phyloP scores from a whole-genome alignment of 352 stramenopile species.

The Globisporangium alternatum region DNA sequence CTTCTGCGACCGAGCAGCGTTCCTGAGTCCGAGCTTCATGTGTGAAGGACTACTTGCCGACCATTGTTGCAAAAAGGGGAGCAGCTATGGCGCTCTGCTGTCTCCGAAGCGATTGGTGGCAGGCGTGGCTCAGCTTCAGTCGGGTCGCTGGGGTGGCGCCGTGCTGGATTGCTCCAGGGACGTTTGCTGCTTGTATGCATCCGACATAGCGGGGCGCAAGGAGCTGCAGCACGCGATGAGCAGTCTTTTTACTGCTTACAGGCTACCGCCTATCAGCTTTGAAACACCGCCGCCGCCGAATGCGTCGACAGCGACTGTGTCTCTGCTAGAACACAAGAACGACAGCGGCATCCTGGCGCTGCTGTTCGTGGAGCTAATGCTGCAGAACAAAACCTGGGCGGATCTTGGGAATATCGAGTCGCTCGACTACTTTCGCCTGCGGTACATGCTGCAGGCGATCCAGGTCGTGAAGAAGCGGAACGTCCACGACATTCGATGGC shows the following conservation, averaged over 20 bases:
- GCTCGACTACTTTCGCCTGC: constrained; percentile 14
- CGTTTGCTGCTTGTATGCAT: constrained; percentile 1
- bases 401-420: neutral
- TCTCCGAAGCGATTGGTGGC: neutral
- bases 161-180: constrained; percentile 2
- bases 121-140: constrained; percentile 5
- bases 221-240: neutral
- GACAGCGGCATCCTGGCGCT: constrained; percentile 11
- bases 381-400: constrained; percentile 4
- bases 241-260: neutral
- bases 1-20: constrained; percentile 1
- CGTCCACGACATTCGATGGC: constrained; percentile 1
- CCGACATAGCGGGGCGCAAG: neutral
- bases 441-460: constrained; percentile 14
- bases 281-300: neutral
- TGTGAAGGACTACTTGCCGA: neutral
- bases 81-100: constrained; percentile 11
- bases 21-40: constrained; percentile 8
- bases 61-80: neutral
- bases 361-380: constrained; percentile 12
- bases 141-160: constrained; percentile 5
- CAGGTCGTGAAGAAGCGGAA: constrained; percentile 8
- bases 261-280: neutral
- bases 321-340: neutral
- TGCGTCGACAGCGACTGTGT: neutral